Conservation (phyloP, 495 filamentous ascomycete genomes). For the Glarea lozoyensis region DNA sequence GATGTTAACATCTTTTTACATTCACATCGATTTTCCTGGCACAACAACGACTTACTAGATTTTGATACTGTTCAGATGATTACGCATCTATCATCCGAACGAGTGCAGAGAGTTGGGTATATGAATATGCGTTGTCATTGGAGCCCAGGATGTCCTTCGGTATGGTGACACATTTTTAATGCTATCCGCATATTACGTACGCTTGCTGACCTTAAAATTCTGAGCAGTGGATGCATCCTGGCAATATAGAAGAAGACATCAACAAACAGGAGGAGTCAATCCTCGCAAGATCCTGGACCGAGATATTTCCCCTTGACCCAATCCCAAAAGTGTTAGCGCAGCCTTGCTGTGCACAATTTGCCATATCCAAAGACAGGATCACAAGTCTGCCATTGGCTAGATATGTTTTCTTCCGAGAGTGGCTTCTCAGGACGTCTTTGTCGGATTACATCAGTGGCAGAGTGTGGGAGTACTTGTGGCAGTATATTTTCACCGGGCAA, state of each 20-base stretch:
- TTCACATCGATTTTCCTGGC: conserved; percentile 54
- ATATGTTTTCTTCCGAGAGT: conserved; percentile 44
- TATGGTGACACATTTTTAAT: not conserved
- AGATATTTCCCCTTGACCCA: conserved; percentile 44
- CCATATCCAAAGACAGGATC: conserved; percentile 39
- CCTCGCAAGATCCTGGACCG: conserved; percentile 38
- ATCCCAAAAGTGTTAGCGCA: conserved; percentile 39
- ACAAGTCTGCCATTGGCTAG: conserved; percentile 31
- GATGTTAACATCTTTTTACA: conserved; percentile 54
- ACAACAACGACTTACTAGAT: conserved; percentile 48
- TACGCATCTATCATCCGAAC: conserved; percentile 39
- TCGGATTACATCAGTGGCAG: conserved; percentile 47
- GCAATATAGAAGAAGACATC: conserved; percentile 13
- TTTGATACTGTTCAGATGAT: conserved; percentile 42
- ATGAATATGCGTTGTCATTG: conserved; percentile 52
- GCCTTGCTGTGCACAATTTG: conserved; percentile 56
- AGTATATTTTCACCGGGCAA: conserved; percentile 49
- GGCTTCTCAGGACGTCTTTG: conserved; percentile 47
- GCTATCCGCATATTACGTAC: conserved; percentile 3
- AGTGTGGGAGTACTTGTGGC: conserved; percentile 60
- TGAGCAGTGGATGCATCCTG: conserved; percentile 47
- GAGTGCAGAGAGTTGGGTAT: conserved; percentile 49
- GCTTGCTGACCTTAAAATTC: conserved; percentile 52
- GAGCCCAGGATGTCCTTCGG: not conserved
- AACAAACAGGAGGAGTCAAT: conserved; percentile 25